Conservation (phyloP, 1,139 yeast genomes). For the Candida pseudocylindracea region DNA sequence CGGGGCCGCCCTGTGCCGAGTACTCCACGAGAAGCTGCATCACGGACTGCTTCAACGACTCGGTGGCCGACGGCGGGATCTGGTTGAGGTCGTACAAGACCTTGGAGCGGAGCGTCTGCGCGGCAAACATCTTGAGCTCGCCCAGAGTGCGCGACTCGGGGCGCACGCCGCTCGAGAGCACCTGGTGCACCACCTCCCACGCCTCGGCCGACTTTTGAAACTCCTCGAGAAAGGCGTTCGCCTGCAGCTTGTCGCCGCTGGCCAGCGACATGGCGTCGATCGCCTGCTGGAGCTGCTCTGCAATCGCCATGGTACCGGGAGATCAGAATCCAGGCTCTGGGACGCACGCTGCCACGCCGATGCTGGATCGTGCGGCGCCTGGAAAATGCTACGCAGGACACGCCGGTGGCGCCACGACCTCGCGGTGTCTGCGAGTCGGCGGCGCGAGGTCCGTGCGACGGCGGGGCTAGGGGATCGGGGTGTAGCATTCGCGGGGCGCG, state of each 20-base stretch:
- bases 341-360: too few relatives aligned
- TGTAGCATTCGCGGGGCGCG: too few relatives aligned
- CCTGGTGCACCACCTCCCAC: conserved; percentile 29
- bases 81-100: conserved; percentile 70
- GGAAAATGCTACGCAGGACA: too few relatives aligned
- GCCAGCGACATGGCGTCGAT: conserved; percentile 36
- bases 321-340: too few relatives aligned
- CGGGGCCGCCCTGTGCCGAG: conserved; percentile 5
- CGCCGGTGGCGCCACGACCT: too few relatives aligned
- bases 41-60: conserved; percentile 38
- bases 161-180: conserved; percentile 7
- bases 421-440: too few relatives aligned
- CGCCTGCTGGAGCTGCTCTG: conserved; percentile 18
- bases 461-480: too few relatives aligned
- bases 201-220: conserved; percentile 68
- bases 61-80: conserved; percentile 25
- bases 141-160: conserved; percentile 10
- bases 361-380: too few relatives aligned
- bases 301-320: too few relatives aligned
- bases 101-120: conserved; percentile 78
- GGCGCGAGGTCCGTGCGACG: too few relatives aligned
- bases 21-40: conserved; percentile 25
- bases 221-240: conserved; percentile 45
- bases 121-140: conserved; percentile 31
- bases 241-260: conserved; percentile 30